phyloP scores from a whole-genome alignment of 352 stramenopile species.

The Elongisporangium senticosum region DNA sequence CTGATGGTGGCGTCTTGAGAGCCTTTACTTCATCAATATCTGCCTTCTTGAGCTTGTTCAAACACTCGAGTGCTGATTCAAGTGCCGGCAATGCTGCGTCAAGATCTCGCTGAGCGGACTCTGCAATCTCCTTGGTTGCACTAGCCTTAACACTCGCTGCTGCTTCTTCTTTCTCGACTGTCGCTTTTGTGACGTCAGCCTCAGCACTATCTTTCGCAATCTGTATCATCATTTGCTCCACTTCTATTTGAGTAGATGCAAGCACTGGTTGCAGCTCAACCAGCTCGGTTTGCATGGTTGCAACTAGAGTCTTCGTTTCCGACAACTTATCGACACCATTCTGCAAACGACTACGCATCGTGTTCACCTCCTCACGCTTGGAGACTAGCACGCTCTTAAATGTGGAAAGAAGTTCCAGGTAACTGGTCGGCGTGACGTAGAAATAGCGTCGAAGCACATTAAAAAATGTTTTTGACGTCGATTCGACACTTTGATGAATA shows the following conservation, averaged over 20 bases:
- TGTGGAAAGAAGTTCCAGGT: conserved; percentile 90
- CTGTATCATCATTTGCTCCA: conserved; percentile 89
- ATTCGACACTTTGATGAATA: conserved; percentile 90
- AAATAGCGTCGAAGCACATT: conserved; percentile 86
- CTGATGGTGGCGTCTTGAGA: conserved; percentile 85
- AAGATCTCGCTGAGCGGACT: conserved; percentile 83
- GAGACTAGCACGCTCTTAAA: conserved; percentile 89
- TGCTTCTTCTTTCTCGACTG: conserved; percentile 85
- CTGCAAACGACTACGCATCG: conserved; percentile 78
- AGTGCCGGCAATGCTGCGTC: conserved; percentile 84
- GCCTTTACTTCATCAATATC: conserved; percentile 92
- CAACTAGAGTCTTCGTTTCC: conserved; percentile 74
- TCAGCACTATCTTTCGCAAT: conserved; percentile 88
- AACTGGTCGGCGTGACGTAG: conserved; percentile 93
- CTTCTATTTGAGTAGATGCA: conserved; percentile 69
- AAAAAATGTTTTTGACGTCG: conserved; percentile 77
- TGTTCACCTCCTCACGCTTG: conserved; percentile 88
- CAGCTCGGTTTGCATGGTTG: conserved; percentile 81
- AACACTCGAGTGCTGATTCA: conserved; percentile 80
- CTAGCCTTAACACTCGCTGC: conserved; percentile 81
- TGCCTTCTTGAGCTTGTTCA: conserved; percentile 89
- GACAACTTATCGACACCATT: conserved; percentile 88
- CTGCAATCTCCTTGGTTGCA: conserved; percentile 87
- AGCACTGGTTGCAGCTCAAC: conserved; percentile 80
- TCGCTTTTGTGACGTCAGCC: conserved; percentile 82